A percentile compares a stretch with the other conserved stretches of the same genome.
Evolutionary conservation across 495 filamentous ascomycete species (phyloP).

Genomic region (Podospora australis): DNA sequence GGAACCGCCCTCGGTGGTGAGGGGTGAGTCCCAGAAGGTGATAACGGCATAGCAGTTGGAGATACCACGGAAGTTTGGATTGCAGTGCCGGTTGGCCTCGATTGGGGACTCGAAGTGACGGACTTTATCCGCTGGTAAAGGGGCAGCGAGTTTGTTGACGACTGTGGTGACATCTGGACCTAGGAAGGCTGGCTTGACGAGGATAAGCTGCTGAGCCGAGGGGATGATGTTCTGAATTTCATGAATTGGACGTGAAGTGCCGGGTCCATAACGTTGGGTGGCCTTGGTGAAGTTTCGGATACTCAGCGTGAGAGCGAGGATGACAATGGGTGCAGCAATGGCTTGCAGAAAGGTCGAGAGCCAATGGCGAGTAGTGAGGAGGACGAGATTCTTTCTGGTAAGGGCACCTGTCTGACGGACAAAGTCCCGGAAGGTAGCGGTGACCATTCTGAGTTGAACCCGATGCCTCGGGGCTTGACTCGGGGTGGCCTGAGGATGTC

Average conservation of each 20-base stretch:
- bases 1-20: background rate
- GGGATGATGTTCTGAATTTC: slow-evolving; percentile 11
- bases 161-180: slow-evolving; percentile 15
- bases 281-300: slow-evolving; percentile 31
- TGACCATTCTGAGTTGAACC: background rate
- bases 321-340: slow-evolving; percentile 59
- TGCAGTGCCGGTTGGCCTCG: slow-evolving; percentile 4
- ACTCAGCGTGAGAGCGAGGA: slow-evolving; percentile 35
- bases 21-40: slow-evolving; percentile 15
- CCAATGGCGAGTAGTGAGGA: slow-evolving; percentile 19
- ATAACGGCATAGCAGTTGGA: slow-evolving; percentile 17
- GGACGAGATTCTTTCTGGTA: slow-evolving; percentile 15
- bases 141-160: slow-evolving; percentile 6
- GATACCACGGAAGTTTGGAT: slow-evolving; percentile 8
- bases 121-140: slow-evolving; percentile 4
- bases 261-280: slow-evolving; percentile 5
- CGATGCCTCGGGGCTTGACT: background rate
- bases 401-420: slow-evolving; percentile 12
- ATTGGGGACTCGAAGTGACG: background rate
- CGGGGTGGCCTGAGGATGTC: background rate
- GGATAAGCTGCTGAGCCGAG: slow-evolving; percentile 10
- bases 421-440: slow-evolving; percentile 1
- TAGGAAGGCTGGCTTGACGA: slow-evolving; percentile 7
- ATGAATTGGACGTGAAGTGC: slow-evolving; percentile 4
- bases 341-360: slow-evolving; percentile 37